phyloP scores from a whole-genome alignment of 2,329 filamentous ascomycete species.

The Verruconis gallopava region DNA sequence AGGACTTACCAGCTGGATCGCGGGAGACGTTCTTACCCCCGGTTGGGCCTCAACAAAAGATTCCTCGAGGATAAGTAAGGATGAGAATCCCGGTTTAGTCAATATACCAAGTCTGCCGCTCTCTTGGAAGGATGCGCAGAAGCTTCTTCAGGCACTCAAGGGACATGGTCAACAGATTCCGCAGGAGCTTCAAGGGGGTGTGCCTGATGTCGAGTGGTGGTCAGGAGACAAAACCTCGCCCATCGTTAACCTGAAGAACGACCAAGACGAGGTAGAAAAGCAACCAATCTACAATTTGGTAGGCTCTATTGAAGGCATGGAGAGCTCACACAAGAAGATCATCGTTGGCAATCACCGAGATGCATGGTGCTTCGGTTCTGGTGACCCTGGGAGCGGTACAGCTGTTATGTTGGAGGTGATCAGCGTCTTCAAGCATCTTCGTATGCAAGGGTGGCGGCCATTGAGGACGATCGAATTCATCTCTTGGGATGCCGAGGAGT shows the following conservation, averaged over 20 bases:
- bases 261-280: slow-evolving; percentile 70
- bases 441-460: slow-evolving; percentile 70
- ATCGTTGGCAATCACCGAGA: slow-evolving; percentile 91
- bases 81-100: slow-evolving; percentile 59
- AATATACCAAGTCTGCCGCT: slow-evolving; percentile 84
- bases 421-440: slow-evolving; percentile 69
- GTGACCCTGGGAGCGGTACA: slow-evolving; percentile 58
- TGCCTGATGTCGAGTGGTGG: slow-evolving; percentile 71
- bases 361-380: slow-evolving; percentile 78
- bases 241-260: slow-evolving; percentile 67
- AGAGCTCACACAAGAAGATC: slow-evolving; percentile 70
- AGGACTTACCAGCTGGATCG: slow-evolving; percentile 64
- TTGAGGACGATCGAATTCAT: slow-evolving; percentile 93
- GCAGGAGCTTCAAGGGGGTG: slow-evolving; percentile 60
- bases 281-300: slow-evolving; percentile 83
- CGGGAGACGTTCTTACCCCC: slow-evolving; percentile 86
- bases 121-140: slow-evolving; percentile 77
- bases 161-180: slow-evolving; percentile 60
- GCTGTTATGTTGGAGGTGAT: slow-evolving; percentile 84
- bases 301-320: slow-evolving; percentile 69
- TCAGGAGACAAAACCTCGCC: slow-evolving; percentile 65
- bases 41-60: slow-evolving; percentile 57
- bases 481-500: slow-evolving; percentile 89
- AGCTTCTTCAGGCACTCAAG: slow-evolving; percentile 60
- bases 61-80: slow-evolving; percentile 51